Evolutionary conservation across 345 rosid genomes (phyloP).

Genomic region (Mangifera indica): DNA sequence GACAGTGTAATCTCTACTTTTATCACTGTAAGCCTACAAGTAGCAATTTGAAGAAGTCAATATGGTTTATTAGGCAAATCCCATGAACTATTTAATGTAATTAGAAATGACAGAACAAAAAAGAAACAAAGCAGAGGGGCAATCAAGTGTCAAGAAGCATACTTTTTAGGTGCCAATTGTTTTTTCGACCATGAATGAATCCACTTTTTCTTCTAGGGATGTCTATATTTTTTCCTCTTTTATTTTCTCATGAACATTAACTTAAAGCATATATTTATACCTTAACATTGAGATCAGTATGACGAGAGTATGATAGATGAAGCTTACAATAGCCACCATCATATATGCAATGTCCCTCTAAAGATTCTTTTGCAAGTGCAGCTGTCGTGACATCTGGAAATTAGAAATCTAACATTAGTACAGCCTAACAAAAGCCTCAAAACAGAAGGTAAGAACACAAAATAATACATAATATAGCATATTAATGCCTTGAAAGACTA

Average conservation of each 20-base stretch:
- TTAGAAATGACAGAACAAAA: neutral
- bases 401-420: conserved; percentile 18
- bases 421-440: neutral
- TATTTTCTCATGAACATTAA: conserved; percentile 48
- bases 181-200: conserved; percentile 38
- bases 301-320: conserved; percentile 99
- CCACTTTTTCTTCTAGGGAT: conserved; percentile 42
- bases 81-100: neutral
- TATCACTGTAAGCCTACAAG: conserved; percentile 79
- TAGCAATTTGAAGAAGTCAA: conserved; percentile 8
- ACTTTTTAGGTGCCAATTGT: conserved; percentile 41
- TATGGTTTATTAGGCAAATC: neutral
- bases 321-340: conserved; percentile 99
- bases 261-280: conserved; percentile 71
- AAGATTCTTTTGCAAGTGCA: conserved; percentile 76
- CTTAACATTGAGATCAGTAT: conserved; percentile 99
- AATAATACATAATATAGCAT: too few species aligned
- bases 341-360: conserved; percentile 99
- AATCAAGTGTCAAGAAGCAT: conserved; percentile 50
- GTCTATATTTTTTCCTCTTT: conserved; percentile 34
- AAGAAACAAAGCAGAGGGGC: neutral
- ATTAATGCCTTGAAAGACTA: neutral
- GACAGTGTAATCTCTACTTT: conserved; percentile 90
- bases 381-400: conserved; percentile 78
- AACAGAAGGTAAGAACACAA: neutral